Percentiles rank a stretch among this genome's conserved stretches.
Evolutionary conservation across 768 basidiomycete species (phyloP).

Genomic region (Russula lepida): DNA sequence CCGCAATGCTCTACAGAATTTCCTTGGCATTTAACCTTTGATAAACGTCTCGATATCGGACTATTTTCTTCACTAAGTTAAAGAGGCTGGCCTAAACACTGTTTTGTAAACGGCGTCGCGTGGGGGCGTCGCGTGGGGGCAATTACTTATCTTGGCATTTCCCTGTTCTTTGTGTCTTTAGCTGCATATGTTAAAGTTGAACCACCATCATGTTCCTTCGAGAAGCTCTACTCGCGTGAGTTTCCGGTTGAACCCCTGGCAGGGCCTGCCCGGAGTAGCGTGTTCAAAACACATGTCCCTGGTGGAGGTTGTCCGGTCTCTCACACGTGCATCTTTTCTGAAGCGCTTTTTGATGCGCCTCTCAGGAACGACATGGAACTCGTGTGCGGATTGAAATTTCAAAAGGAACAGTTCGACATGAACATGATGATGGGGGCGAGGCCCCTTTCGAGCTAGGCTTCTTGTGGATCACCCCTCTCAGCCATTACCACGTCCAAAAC

Average conservation of each 20-base stretch:
- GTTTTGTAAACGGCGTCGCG: slow-evolving; percentile 12
- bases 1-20: slow-evolving; percentile 80
- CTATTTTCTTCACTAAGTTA: slow-evolving; percentile 14
- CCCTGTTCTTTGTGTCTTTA: slow-evolving; percentile 9
- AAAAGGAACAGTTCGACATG: neutral
- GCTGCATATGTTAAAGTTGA: slow-evolving; percentile 18
- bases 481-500: slow-evolving; percentile 63
- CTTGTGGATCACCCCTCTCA: slow-evolving; percentile 24
- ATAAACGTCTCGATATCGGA: slow-evolving; percentile 7
- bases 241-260: slow-evolving; percentile 11
- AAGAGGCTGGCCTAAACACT: slow-evolving; percentile 16
- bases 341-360: slow-evolving; percentile 7
- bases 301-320: slow-evolving; percentile 8
- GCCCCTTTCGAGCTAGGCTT: slow-evolving; percentile 47
- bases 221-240: slow-evolving; percentile 13
- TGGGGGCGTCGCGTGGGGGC: slow-evolving; percentile 16
- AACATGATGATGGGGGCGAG: slow-evolving; percentile 3
- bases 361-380: slow-evolving; percentile 7
- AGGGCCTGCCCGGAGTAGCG: slow-evolving; percentile 14
- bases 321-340: slow-evolving; percentile 7
- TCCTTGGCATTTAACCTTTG: slow-evolving; percentile 43
- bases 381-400: slow-evolving; percentile 10
- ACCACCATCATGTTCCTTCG: slow-evolving; percentile 17
- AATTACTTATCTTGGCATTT: slow-evolving; percentile 22
- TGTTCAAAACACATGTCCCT: slow-evolving; percentile 16